phyloP scores from a whole-genome alignment of 768 basidiomycete species.

The Ramaria sp. region DNA sequence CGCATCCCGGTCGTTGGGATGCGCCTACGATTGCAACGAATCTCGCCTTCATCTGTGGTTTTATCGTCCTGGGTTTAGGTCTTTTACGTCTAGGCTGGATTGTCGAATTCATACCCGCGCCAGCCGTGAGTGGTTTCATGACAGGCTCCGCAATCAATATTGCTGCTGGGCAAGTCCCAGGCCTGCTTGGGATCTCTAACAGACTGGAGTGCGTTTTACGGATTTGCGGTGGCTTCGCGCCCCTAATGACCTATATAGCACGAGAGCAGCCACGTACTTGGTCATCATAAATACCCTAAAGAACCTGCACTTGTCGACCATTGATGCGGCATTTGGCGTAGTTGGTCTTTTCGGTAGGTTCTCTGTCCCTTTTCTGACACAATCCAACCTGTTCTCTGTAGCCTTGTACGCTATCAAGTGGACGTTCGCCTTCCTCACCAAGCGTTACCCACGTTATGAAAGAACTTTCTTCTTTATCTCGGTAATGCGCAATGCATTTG shows the following conservation, averaged over 20 bases:
- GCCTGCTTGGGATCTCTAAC: constrained; percentile 69
- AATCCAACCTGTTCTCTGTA: constrained; percentile 6
- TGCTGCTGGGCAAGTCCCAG: constrained; percentile 78
- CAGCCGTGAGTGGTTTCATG: constrained; percentile 88
- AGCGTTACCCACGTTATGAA: constrained; percentile 53
- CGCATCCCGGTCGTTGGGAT: constrained; percentile 46
- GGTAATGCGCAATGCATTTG: constrained; percentile 76
- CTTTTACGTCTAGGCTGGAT: constrained; percentile 87
- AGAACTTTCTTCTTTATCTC: constrained; percentile 69
- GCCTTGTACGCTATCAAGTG: constrained; percentile 61
- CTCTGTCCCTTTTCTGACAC: not conserved
- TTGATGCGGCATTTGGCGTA: constrained; percentile 89
- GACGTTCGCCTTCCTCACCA: constrained; percentile 36
- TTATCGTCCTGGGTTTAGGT: constrained; percentile 85
- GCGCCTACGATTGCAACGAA: constrained; percentile 73
- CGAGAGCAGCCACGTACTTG: constrained; percentile 70
- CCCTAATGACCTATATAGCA: constrained; percentile 33
- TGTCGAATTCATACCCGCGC: constrained; percentile 86
- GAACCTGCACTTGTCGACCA: constrained; percentile 53
- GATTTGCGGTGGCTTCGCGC: not conserved
- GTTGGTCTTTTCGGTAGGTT: constrained; percentile 44
- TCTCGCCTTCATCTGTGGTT: constrained; percentile 79
- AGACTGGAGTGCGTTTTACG: constrained; percentile 58
- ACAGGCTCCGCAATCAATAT: constrained; percentile 97
- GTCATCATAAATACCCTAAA: constrained; percentile 94